phyloP scores from a whole-genome alignment of 805 yeast genomes.

The Myxozyma udenii region DNA sequence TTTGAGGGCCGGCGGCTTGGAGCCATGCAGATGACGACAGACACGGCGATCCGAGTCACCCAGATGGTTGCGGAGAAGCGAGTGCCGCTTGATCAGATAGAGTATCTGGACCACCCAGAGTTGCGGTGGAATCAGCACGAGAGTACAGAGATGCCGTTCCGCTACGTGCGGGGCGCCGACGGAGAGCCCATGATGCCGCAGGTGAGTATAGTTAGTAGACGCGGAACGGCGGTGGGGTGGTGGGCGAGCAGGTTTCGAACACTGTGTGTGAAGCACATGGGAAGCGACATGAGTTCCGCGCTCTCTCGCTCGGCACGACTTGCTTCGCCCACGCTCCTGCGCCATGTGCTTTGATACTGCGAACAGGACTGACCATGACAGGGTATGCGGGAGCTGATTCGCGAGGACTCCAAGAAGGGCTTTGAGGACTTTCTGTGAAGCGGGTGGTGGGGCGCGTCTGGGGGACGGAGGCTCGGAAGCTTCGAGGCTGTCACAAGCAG shows the following conservation, averaged over 20 bases:
- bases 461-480: not conserved
- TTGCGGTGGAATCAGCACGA: slow-evolving; percentile 82
- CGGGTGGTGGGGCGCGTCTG: not conserved
- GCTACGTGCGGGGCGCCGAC: slow-evolving; percentile 65
- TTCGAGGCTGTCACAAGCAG: not conserved
- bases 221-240: not conserved
- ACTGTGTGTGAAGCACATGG: too few relatives aligned
- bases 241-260: too few relatives aligned
- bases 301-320: too few relatives aligned
- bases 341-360: too few relatives aligned
- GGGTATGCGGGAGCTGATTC: slow-evolving; percentile 86
- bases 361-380: too few relatives aligned
- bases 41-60: slow-evolving; percentile 92
- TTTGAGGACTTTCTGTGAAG: slow-evolving; percentile 36
- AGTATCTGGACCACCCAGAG: slow-evolving; percentile 91
- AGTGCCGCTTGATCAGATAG: slow-evolving; percentile 62
- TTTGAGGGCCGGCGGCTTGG: slow-evolving; percentile 86
- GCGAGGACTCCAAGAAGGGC: slow-evolving; percentile 78
- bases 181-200: slow-evolving; percentile 81
- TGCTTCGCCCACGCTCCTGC: too few relatives aligned
- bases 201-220: slow-evolving; percentile 26
- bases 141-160: slow-evolving; percentile 96
- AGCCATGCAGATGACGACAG: slow-evolving; percentile 91
- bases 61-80: slow-evolving; percentile 64
- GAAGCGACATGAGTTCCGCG: too few relatives aligned